Percentiles rank a stretch among this genome's conserved stretches.
Conservation (phyloP, 2,329 filamentous ascomycete species). For the Aspergillus viridinutans region DNA sequence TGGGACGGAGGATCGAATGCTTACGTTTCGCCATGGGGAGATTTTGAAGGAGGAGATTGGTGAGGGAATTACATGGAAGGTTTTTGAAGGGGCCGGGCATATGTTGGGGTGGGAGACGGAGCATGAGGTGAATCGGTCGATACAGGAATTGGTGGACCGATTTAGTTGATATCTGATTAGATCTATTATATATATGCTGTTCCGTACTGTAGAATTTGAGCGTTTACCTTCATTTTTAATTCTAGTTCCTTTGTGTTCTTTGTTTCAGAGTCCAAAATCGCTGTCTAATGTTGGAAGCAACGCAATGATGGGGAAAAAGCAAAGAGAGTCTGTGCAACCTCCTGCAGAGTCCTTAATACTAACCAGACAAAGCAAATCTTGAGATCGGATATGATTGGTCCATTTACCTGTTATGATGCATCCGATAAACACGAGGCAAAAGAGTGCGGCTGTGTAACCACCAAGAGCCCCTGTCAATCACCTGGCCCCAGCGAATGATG, state of each 20-base stretch:
- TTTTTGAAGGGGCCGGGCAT: conserved; percentile 70
- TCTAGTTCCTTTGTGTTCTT: not conserved
- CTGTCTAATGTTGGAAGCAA: not conserved
- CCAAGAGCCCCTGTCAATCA: not conserved
- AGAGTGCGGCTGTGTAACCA: not conserved
- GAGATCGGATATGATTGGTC: too few species aligned
- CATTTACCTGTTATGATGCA: not conserved
- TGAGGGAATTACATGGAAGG: conserved; percentile 49
- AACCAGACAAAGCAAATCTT: not conserved
- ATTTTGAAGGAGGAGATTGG: conserved; percentile 66
- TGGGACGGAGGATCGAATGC: conserved; percentile 73
- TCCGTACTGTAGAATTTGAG: not conserved
- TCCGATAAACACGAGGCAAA: not conserved
- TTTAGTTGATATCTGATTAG: conserved; percentile 1
- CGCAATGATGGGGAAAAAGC: not conserved
- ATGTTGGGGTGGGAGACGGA: conserved; percentile 68
- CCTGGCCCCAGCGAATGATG: not conserved
- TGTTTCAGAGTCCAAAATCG: not conserved
- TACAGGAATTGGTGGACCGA: conserved; percentile 55
- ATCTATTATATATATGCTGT: not conserved
- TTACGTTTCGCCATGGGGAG: conserved; percentile 65
- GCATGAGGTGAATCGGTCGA: conserved; percentile 61
- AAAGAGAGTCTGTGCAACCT: not conserved
- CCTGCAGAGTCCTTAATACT: not conserved
- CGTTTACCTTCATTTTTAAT: not conserved